phyloP scores from a whole-genome alignment of 805 yeast genomes.

The Wickerhamomyces subpelliculosus region DNA sequence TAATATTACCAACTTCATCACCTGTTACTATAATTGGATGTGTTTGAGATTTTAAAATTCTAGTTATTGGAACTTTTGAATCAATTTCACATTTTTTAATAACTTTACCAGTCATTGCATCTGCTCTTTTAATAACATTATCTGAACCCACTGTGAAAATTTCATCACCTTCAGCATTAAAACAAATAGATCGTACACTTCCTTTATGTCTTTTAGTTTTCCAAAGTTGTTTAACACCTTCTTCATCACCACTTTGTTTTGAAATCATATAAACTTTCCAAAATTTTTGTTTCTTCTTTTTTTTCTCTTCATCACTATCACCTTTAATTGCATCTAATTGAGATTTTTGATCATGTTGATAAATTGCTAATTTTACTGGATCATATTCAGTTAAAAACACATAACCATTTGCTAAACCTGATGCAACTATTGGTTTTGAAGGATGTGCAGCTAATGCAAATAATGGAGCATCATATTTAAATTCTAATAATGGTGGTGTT shows the following conservation, averaged over 20 bases:
- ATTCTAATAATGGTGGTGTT: conserved; percentile 27
- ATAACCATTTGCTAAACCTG: conserved; percentile 82
- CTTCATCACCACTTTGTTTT: conserved; percentile 18
- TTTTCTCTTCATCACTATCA: conserved; percentile 12
- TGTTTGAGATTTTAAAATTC: conserved; percentile 26
- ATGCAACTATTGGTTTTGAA: conserved; percentile 47
- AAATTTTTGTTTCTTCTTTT: conserved; percentile 31
- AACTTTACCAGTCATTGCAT: conserved; percentile 69
- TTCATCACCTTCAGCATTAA: conserved; percentile 43
- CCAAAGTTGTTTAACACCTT: conserved; percentile 47
- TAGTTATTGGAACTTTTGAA: conserved; percentile 20
- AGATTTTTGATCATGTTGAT: conserved; percentile 19
- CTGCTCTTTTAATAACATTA: conserved; percentile 67
- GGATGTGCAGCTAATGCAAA: conserved; percentile 81
- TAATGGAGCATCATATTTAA: conserved; percentile 50
- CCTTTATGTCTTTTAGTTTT: conserved; percentile 87
- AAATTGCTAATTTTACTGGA: conserved; percentile 35
- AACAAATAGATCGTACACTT: conserved; percentile 67
- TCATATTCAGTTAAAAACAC: conserved; percentile 57
- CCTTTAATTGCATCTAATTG: conserved; percentile 21
- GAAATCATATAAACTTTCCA: conserved; percentile 33
- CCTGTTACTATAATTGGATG: conserved; percentile 45
- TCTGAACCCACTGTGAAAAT: conserved; percentile 77
- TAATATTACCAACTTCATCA: conserved; percentile 62
- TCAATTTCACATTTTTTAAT: conserved; percentile 38